phyloP scores from a whole-genome alignment of 305 asterid genomes.

The Fraxinus dipetala region DNA sequence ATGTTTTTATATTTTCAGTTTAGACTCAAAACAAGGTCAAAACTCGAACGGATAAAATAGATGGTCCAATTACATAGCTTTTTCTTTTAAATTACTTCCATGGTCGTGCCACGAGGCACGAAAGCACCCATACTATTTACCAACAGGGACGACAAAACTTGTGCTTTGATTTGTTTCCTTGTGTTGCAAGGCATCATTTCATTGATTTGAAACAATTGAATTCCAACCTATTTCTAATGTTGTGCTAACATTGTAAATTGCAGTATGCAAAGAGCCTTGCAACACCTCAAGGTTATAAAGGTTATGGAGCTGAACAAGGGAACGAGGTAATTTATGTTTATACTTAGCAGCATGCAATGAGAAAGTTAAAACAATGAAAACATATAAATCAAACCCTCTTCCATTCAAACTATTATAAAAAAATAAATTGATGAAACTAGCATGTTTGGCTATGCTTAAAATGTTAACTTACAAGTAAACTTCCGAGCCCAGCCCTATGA shows the following conservation, averaged over 20 bases:
- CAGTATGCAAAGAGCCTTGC: constrained; percentile 73
- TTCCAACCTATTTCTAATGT: not conserved
- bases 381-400: not conserved
- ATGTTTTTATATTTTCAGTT: not conserved
- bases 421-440: not conserved
- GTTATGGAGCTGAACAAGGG: constrained; percentile 86
- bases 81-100: not conserved
- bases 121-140: not conserved
- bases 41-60: not conserved
- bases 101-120: not conserved
- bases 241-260: constrained; percentile 14
- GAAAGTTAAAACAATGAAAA: not conserved
- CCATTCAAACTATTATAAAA: not conserved
- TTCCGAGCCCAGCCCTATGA: not conserved
- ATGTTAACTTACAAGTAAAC: not conserved
- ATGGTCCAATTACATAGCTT: not conserved
- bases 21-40: not conserved
- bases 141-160: not conserved
- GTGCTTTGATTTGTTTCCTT: not conserved
- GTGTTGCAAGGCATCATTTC: not conserved
- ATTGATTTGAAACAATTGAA: not conserved
- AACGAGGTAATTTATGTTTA: constrained; percentile 42
- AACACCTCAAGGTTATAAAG: constrained; percentile 67
- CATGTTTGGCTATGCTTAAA: not conserved
- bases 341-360: not conserved